Conservation (phyloP, 805 yeast genomes). For the Lachancea thermotolerans region DNA sequence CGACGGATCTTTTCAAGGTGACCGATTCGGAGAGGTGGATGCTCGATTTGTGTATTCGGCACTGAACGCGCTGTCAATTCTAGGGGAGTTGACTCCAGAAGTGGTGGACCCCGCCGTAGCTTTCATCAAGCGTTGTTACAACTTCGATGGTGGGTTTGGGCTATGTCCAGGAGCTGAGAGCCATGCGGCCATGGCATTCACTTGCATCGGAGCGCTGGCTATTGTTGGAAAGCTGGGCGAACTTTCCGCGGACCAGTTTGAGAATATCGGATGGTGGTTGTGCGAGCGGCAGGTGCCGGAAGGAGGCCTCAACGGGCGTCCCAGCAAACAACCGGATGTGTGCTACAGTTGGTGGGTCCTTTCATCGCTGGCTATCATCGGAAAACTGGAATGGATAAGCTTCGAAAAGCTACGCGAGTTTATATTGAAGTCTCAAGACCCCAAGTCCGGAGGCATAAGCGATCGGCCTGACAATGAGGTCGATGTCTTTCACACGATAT, state of each 20-base stretch:
- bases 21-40: slow-evolving; percentile 85
- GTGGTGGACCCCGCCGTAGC: slow-evolving; percentile 55
- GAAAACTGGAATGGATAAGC: slow-evolving; percentile 72
- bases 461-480: slow-evolving; percentile 88
- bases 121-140: slow-evolving; percentile 64
- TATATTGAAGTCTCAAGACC: slow-evolving; percentile 73
- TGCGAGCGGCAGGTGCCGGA: slow-evolving; percentile 77
- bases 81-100: slow-evolving; percentile 54
- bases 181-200: slow-evolving; percentile 88
- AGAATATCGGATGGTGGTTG: slow-evolving; percentile 73
- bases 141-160: slow-evolving; percentile 96
- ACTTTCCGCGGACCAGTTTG: slow-evolving; percentile 32
- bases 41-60: slow-evolving; percentile 86
- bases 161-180: slow-evolving; percentile 90
- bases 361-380: slow-evolving; percentile 63
- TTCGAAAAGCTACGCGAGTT: slow-evolving; percentile 52
- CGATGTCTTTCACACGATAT: slow-evolving; percentile 88
- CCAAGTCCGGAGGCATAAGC: slow-evolving; percentile 77
- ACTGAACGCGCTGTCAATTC: slow-evolving; percentile 60
- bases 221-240: slow-evolving; percentile 54
- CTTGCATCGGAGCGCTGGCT: slow-evolving; percentile 76
- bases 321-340: slow-evolving; percentile 94
- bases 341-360: slow-evolving; percentile 98
- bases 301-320: slow-evolving; percentile 96
- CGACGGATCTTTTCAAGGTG: slow-evolving; percentile 83